Base-by-base conservation (phyloP, 164 flowering plant genomes). In the Magnolia kwangsiensis region DNA sequence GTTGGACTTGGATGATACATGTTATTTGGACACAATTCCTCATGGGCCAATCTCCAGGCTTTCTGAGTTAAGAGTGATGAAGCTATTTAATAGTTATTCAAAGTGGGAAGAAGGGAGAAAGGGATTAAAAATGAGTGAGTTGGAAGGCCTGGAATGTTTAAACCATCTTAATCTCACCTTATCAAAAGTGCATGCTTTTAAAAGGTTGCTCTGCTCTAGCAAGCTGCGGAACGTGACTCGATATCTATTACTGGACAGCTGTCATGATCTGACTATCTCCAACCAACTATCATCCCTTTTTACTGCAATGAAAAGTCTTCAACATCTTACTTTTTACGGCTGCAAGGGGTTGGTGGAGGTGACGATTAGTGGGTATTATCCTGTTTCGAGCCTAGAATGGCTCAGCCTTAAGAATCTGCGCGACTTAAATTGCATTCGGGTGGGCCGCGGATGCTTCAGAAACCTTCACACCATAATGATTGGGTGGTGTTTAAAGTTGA, bases 261-360 rank as follows among this genome's bases (percentile, higher is more conserved):
- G 75, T 27, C 16, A 72, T 21, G 66, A 24, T 31, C 6, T 78
- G 13, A 49, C 50, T 7, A 19, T 72, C 5, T 1, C 72, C 11
- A 4, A 49, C 59, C 11, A 19, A 74, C 6, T 1, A 72, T 8
- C 6, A 61, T 10, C 27, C 50, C 8, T 16, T 27, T 59, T 73
- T 4, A 29, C 31, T 0, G 27, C 16, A 19, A 37, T 67, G 58
- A 64, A 5, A 4, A 63, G n/a, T 9, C 68, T 80, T 27, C 16
- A 66, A 27, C 3, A 0, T 14, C 75, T 78, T 37, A 9, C 3
- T 1, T 31, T 73, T 14, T 3, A 0, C 4, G 0, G 3, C 5
- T 81, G 76, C 68, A 3, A 14, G 6, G 45, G 21, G 7, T 23
- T 81, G 59, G 65, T 72, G 66, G 71, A 75, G 64, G 3, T 78